Evolutionary conservation across 2,329 filamentous ascomycete species (phyloP), one percentile per base, ranked within the genome.

Genomic region (Hypoxylon sp.): DNA sequence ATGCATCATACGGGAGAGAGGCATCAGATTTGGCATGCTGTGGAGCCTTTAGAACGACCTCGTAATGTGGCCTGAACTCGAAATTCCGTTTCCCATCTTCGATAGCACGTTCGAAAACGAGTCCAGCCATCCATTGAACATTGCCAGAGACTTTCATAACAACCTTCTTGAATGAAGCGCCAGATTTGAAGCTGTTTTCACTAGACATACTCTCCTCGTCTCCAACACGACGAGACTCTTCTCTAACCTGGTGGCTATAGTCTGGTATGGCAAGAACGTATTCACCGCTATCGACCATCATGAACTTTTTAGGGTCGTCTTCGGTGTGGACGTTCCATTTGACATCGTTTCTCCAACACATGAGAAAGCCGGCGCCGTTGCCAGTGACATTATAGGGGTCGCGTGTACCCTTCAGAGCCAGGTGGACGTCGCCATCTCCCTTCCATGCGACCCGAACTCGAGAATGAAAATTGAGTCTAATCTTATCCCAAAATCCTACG

Each of bases 401-500:
- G 61, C 96, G 88, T 56, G 94, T 88, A 75, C 92, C 93, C 81
- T 99, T 99, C 32, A 99, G 85, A 30, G 94, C 90, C 25, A 99
- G 84, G 77, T 98, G 96, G 32, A 99, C 92, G 79, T 98, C 95
- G 4, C 96, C 96, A 76, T 97, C 95, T 9, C 93, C 94, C 75
- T 93, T 96, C 96, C 96, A 99, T 3, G 93, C 88, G 32, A 97
- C 88, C 55, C 90, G 91, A 63, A 98, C 88, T 19, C 93, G 89
- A 1, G 96, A 98, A 78, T 99, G 96, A 78, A 97, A 97, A 73
- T 91, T 94, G 37, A 99, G 85, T 58, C 96, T 87, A 54, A 99
- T 94, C 83, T 99, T 99, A 80, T 99, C 96, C 96, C 96, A 99
- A 81, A 99, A 99, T 2, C 96, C 96, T 48, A 97, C 93, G 60